Percentiles rank a stretch among this genome's conserved stretches.
These are phyloP conservation scores for Ophiostoma australiae DNA, from an alignment of 2,329 filamentous ascomycete genomes.

Conservation along the genomic window DNA sequence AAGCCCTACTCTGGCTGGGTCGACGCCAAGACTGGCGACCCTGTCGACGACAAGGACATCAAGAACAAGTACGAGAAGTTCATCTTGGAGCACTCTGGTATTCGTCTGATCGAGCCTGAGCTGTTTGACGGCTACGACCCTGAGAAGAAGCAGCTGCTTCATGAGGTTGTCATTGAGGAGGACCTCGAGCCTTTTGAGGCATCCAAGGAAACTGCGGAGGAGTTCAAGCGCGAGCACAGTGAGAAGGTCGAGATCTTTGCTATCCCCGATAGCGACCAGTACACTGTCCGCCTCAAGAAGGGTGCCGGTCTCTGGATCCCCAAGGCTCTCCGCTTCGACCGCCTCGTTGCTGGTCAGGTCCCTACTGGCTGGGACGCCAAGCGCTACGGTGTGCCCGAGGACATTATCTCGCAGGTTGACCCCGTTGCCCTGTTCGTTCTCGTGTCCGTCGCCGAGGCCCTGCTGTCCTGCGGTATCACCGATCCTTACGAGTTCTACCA, in stretches of 20 bases:
- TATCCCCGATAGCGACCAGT: constrained; percentile 88
- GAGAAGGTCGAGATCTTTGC: constrained; percentile 98
- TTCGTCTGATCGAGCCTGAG: constrained; percentile 95
- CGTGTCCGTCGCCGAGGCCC: constrained; percentile 85
- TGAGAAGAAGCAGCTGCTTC: constrained; percentile 95
- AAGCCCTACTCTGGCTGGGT: constrained; percentile 97
- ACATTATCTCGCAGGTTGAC: constrained; percentile 96
- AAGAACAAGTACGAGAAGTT: constrained; percentile 96
- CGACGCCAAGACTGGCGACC: constrained; percentile 87
- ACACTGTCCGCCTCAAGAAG: constrained; percentile 90
- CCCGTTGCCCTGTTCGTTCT: constrained; percentile 93
- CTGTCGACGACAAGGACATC: constrained; percentile 96
- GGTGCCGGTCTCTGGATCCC: constrained; percentile 91
- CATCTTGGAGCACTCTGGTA: constrained; percentile 94
- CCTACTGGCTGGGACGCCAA: constrained; percentile 97
- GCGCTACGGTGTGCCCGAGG: constrained; percentile 91
- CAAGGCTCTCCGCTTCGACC: constrained; percentile 94
- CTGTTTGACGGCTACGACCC: constrained; percentile 96
- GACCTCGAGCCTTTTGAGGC: constrained; percentile 96
- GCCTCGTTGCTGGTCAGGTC: constrained; percentile 93
- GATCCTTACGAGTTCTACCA: constrained; percentile 99
- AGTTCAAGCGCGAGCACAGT: constrained; percentile 94
- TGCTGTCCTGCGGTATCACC: constrained; percentile 89
- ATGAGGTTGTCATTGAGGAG: constrained; percentile 95
- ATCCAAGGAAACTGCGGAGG: constrained; percentile 93